phyloP scores from a whole-genome alignment of 208 protist species.

The Leishmania tarentolae region DNA sequence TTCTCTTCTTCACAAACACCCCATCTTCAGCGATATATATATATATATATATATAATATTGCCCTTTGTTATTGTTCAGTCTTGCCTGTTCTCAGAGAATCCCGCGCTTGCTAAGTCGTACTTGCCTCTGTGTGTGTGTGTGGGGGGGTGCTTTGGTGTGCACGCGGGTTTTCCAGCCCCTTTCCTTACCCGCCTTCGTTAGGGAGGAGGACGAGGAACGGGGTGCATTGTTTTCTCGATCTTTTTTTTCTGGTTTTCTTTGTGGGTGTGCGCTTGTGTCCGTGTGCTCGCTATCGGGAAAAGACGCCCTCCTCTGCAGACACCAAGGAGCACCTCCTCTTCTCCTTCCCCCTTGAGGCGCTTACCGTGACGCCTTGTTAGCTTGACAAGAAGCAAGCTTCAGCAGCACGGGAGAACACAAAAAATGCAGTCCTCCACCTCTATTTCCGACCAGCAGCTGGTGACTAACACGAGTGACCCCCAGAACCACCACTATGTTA shows the following conservation, averaged over 20 bases:
- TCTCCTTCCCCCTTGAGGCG: not conserved
- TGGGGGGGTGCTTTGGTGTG: no score
- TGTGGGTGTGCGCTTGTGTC: not conserved
- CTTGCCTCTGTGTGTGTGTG: not conserved
- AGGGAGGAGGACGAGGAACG: no score
- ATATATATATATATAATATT: no score
- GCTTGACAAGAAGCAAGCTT: not conserved
- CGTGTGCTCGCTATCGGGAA: not conserved
- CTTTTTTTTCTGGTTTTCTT: not conserved
- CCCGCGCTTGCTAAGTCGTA: not conserved
- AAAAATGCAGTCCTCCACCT: not conserved
- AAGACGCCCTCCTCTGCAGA: no score
- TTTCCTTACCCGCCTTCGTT: not conserved
- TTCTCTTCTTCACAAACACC: not conserved
- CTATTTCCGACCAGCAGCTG: not conserved
- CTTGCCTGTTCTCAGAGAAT: not conserved
- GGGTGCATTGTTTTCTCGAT: no score
- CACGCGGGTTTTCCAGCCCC: not conserved
- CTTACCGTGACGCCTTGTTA: not conserved
- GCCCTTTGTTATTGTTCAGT: not conserved
- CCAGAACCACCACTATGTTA: slow-evolving; percentile 37
- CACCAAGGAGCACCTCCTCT: not conserved
- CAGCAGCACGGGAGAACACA: not conserved
- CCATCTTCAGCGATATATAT: not conserved
- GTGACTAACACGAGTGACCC: not conserved